These are phyloP conservation scores for Plantago lanceolata DNA, from an alignment of 305 asterid genomes.

Conservation along the genomic window DNA sequence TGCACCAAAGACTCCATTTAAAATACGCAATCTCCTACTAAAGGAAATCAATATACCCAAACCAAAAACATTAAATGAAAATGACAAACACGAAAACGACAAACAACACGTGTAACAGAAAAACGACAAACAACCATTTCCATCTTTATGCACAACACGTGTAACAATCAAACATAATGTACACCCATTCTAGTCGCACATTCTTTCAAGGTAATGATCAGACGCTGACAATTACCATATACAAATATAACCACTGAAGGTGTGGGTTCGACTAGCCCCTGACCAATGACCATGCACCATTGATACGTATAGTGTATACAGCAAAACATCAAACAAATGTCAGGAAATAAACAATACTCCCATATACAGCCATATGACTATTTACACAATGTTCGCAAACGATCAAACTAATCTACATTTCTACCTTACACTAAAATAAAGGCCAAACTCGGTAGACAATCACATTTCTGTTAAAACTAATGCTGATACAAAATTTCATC, in stretches of 20 bases:
- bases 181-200: background rate
- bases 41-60: slow-evolving; percentile 19
- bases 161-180: background rate
- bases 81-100: slow-evolving; percentile 3
- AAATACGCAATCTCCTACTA: slow-evolving; percentile 27
- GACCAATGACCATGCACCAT: background rate
- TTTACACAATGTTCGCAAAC: background rate
- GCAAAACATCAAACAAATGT: background rate
- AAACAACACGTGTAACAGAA: background rate
- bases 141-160: background rate
- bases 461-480: background rate
- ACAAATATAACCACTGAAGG: background rate
- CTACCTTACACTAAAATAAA: slow-evolving; percentile 9
- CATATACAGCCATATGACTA: slow-evolving; percentile 1
- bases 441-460: background rate
- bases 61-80: slow-evolving; percentile 11
- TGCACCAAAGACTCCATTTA: slow-evolving; percentile 33
- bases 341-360: background rate
- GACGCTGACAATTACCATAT: background rate
- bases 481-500: background rate
- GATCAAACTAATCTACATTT: background rate
- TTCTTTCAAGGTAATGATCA: background rate
- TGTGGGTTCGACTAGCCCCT: background rate
- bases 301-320: background rate
- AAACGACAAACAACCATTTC: slow-evolving; percentile 1